Conservation (phyloP, 2,329 filamentous ascomycete genomes). For the Pseudogymnoascus sp. region DNA sequence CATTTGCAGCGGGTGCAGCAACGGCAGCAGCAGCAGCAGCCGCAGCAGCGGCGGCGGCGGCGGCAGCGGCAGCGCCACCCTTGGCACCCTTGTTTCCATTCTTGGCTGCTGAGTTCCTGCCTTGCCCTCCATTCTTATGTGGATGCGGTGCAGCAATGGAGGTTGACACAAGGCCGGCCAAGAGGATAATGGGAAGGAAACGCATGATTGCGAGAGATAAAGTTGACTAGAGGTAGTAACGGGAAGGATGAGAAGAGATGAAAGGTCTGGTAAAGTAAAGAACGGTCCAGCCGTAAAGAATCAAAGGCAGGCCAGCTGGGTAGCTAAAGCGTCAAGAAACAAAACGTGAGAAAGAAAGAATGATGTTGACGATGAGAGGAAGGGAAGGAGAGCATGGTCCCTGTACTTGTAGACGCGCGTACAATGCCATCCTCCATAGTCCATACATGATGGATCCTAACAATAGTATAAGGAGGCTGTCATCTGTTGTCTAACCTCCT, state of each 20-base stretch:
- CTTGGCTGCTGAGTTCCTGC: background rate
- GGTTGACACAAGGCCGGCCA: background rate
- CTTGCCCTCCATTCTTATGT: background rate
- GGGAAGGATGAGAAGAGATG: background rate
- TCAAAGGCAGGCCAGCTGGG: conserved; percentile 1
- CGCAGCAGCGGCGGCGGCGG: conserved; percentile 8
- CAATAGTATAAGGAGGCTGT: background rate
- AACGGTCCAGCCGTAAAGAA: conserved; percentile 9
- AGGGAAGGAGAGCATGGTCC: background rate
- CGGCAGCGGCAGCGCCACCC: background rate
- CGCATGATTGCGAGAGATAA: background rate
- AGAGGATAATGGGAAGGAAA: conserved; percentile 4
- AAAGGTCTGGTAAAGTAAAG: conserved; percentile 4
- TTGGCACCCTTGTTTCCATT: background rate
- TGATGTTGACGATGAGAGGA: background rate
- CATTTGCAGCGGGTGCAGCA: conserved; percentile 18
- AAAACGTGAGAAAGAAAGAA: background rate
- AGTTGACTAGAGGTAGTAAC: background rate
- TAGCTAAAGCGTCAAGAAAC: background rate
- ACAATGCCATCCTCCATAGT: background rate
- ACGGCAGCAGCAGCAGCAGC: conserved; percentile 18
- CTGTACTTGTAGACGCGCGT: background rate
- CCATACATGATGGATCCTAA: background rate
- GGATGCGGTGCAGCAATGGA: conserved; percentile 1
- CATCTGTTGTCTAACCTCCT: background rate